Base-by-base conservation (phyloP, 495 filamentous ascomycete species). In the Glutinoglossum americanum region DNA sequence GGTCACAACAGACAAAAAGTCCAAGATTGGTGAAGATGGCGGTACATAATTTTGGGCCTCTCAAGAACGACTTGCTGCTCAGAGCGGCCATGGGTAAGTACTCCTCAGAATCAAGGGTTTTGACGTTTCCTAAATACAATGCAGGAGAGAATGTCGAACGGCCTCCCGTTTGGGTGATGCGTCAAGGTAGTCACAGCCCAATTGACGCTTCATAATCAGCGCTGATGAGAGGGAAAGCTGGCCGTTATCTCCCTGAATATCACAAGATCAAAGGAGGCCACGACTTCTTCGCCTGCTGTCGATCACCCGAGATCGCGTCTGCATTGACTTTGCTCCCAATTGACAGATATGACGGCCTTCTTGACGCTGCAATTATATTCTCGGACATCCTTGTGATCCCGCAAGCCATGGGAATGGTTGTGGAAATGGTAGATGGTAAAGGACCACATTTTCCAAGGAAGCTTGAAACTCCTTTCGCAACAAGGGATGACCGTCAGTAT, bases 281-380 rank as follows among this genome's bases (percentile, higher is more conserved):
- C 57, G 93, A 98, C 70, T 98, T 98, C 74, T 98, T 98, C 75
- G 85, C 84, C 68, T 94, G 89, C 77, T 98, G 92, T 68, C 88
- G 92, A 27, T 76, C 80, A 64, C 89, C 93, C 56, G 89, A 96
- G 72, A 78, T 96, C 59, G 84, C 93, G 54, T 96, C 86, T 5
- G 88, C 82, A 21, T 70, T 98, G 59, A 98, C 92, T 1, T 72
- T 98, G 28, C 92, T 97, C 67, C 92, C 92, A 59, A 81, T 98
- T 65, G 87, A 94, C 54, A 87, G 89, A 41, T 98, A 82, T 68
- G 80, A 75, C 19, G 89, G 86, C 35, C 80, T 96, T 49, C 82
- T 98, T 61, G 92, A 98, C 70, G 93, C 92, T 17, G 89, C 92
- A 33, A 98, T 98, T 63, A 98, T 98, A 67, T 98, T 98, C 77